Percentiles rank a stretch among this genome's conserved stretches.
Evolutionary conservation across 371 early-diverging fungal species (phyloP).

Genomic region (Zopfochytrium polystomum): DNA sequence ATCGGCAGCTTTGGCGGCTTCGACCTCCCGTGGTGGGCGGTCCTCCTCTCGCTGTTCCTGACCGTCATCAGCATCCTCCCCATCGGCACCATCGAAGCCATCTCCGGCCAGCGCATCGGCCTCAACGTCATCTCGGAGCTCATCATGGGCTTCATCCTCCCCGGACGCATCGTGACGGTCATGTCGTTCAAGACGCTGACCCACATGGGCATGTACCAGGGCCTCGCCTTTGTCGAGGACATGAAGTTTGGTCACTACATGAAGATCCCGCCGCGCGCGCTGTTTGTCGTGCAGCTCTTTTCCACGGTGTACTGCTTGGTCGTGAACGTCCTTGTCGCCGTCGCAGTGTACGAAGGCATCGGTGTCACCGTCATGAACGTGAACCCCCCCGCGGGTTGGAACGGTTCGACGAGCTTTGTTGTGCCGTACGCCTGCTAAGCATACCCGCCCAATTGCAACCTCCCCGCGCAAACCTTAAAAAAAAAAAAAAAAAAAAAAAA

Average conservation of each 20-base stretch:
- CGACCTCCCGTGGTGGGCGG: slow-evolving; percentile 37
- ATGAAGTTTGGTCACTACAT: slow-evolving; percentile 48
- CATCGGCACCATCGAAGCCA: slow-evolving; percentile 37
- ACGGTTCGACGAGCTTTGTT: slow-evolving; percentile 11
- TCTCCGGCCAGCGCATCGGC: slow-evolving; percentile 37
- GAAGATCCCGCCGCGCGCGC: slow-evolving; percentile 39
- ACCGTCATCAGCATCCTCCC: slow-evolving; percentile 30
- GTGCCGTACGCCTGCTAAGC: not conserved
- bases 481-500: not conserved
- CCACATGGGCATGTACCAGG: slow-evolving; percentile 35
- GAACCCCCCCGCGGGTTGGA: slow-evolving; percentile 17
- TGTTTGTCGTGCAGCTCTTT: slow-evolving; percentile 28
- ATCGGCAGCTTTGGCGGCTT: slow-evolving; percentile 46
- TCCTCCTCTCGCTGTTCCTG: slow-evolving; percentile 28
- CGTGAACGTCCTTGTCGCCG: slow-evolving; percentile 17
- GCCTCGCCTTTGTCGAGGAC: slow-evolving; percentile 35
- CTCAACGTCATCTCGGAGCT: slow-evolving; percentile 47
- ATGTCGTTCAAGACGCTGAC: slow-evolving; percentile 41
- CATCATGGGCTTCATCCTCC: slow-evolving; percentile 34
- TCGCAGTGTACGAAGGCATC: slow-evolving; percentile 5
- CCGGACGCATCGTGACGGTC: slow-evolving; percentile 34
- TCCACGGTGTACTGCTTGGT: slow-evolving; percentile 10
- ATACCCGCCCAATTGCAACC: not conserved
- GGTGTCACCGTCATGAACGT: slow-evolving; percentile 13
- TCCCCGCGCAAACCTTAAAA: not conserved